Conservation (phyloP, 441 rosid species). For the Lepidium campestre region DNA sequence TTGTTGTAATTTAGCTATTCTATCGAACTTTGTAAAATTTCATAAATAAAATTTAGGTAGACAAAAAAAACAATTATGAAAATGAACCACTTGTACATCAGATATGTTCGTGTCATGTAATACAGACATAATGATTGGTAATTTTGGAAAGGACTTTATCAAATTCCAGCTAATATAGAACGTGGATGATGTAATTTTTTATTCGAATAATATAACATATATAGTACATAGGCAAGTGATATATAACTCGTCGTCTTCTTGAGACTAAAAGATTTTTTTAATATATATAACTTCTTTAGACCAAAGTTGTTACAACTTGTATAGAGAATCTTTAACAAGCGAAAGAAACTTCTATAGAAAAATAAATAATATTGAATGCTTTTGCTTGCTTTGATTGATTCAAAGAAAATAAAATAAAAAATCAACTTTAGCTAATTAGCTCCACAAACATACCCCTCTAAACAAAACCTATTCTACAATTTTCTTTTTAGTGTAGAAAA, state of each 20-base stretch:
- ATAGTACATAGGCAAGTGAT: not conserved
- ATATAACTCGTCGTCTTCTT: not conserved
- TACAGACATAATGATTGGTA: constrained; percentile 3
- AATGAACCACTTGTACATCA: not conserved
- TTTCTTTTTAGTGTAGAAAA: not conserved
- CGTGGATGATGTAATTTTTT: constrained; percentile 4
- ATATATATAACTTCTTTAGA: not conserved
- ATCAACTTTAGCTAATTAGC: not conserved
- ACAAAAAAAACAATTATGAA: too few species aligned
- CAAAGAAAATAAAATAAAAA: constrained; percentile 8
- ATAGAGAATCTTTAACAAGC: too few species aligned
- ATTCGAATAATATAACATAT: not conserved
- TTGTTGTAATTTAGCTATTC: too few species aligned
- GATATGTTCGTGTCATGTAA: constrained; percentile 19
- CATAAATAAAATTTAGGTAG: too few species aligned
- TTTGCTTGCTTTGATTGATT: not conserved
- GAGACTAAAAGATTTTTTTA: not conserved
- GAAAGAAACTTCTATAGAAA: too few species aligned
- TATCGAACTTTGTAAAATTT: too few species aligned
- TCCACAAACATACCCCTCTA: not conserved
- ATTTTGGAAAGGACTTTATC: not conserved
- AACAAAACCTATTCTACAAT: constrained; percentile 2
- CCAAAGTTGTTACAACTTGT: constrained; percentile 1
- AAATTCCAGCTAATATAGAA: not conserved
- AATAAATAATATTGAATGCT: not conserved